A percentile compares a stretch with the other conserved stretches of the same genome.
These are phyloP conservation scores for Picea glauca DNA, from an alignment of 75 land plant genomes.

Conservation along the genomic window DNA sequence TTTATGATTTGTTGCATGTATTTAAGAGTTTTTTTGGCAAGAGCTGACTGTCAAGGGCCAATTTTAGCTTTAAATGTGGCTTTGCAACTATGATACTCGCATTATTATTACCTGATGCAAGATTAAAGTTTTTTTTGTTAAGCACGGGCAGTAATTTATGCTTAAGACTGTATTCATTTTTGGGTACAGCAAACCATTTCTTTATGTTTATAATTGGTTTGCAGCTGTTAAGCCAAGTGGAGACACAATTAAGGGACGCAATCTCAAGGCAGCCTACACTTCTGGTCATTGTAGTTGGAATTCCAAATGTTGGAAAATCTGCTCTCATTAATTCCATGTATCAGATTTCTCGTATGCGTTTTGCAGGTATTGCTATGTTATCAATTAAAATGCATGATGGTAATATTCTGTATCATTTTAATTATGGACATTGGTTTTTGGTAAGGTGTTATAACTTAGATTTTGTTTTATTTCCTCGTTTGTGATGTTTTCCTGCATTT, in stretches of 20 bases:
- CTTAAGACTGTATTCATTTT: background rate
- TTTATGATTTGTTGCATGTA: background rate
- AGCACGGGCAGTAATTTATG: background rate
- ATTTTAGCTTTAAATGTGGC: too few relatives aligned
- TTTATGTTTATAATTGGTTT: background rate
- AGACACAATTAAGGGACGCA: conserved; percentile 52
- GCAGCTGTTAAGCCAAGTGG: conserved; percentile 71
- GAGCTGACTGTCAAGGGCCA: too few relatives aligned
- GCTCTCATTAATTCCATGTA: conserved; percentile 83
- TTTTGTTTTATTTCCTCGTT: background rate
- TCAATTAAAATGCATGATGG: background rate
- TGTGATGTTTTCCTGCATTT: background rate
- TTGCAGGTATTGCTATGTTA: conserved; percentile 37
- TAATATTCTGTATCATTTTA: background rate
- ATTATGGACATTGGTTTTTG: background rate
- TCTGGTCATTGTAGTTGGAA: conserved; percentile 94
- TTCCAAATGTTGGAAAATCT: conserved; percentile 98
- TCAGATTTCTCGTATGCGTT: conserved; percentile 59
- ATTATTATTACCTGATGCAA: too few relatives aligned
- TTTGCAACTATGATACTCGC: too few relatives aligned
- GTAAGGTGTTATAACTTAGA: background rate
- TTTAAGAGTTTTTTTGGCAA: background rate
- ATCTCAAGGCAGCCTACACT: conserved; percentile 87
- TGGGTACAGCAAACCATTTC: too few relatives aligned
- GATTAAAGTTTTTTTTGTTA: background rate